Evolutionary conservation across 768 basidiomycete species (phyloP), one percentile per base, ranked within the genome.

Genomic region (Lactarius trivialis): DNA sequence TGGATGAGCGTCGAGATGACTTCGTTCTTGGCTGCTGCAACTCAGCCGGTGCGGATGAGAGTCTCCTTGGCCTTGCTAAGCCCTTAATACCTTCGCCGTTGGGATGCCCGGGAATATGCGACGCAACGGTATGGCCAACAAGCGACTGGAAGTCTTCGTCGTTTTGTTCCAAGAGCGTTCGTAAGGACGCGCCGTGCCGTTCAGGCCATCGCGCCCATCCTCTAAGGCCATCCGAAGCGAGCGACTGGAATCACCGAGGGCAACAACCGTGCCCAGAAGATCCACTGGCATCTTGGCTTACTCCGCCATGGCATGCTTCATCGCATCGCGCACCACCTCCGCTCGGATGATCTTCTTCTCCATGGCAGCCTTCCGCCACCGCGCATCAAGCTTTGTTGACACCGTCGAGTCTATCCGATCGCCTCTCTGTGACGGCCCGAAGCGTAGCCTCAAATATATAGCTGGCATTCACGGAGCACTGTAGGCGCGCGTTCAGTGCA

Each of bases 381-480:
- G 76, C 1, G 85, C 85, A 62, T 90, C 86, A 26, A 88, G 79
- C 69, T 85, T 87, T 71, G 68, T 79, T 82, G 41, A 81, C 68
- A 30, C 91, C 88, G 70, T 93, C 92, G 37, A 92, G 74, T 67
- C 85, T 85, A 65, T 91, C 89, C 4, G 86, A 89, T 63, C 81
- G 85, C 58, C 92, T 79, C 69, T 94, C 89, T 36, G 86, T 84
- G 54, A 86, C 85, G 17, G 90, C 90, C n/a, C 88, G 83, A 70
- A 93, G 81, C 39, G 88, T 90, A 17, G 89, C 91, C 52, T 91
- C 89, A 69, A 93, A 91, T 81, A 93, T 88, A 34, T 86, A 84
- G 64, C 76, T 79, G 4, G 89, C 85, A 70, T 92, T 93, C 60
- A 80, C 79, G 3, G 90, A 86, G 6, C 86, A 83, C 69, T 84